These are phyloP conservation scores for Coemansia aciculifera DNA, from an alignment of 192 early-diverging fungal genomes.

Conservation along the genomic window DNA sequence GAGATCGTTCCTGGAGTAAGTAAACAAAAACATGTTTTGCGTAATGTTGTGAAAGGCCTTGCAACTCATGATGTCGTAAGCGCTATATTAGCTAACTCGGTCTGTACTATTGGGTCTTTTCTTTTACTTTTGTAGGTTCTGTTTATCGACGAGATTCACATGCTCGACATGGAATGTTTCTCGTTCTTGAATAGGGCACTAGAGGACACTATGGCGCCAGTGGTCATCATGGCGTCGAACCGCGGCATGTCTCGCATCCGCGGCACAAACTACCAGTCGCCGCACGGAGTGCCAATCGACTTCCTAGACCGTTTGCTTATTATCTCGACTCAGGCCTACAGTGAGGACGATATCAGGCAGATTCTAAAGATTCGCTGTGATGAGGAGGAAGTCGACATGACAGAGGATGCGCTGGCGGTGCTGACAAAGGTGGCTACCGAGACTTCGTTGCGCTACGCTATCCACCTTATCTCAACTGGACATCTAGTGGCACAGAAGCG, in stretches of 20 bases:
- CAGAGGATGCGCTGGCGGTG: constrained; percentile 79
- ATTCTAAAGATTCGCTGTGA: constrained; percentile 91
- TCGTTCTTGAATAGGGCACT: constrained; percentile 97
- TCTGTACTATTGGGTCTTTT: neutral
- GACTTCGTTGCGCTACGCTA: constrained; percentile 91
- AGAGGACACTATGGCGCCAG: constrained; percentile 93
- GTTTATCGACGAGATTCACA: constrained; percentile 99
- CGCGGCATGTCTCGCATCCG: constrained; percentile 93
- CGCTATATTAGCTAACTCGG: neutral
- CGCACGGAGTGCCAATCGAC: constrained; percentile 97
- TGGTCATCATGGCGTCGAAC: constrained; percentile 99
- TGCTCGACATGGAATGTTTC: constrained; percentile 99
- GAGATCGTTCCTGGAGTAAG: constrained; percentile 93
- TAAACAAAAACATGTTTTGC: neutral
- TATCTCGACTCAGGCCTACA: constrained; percentile 90
- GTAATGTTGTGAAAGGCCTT: constrained; percentile 16
- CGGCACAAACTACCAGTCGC: constrained; percentile 94
- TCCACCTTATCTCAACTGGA: constrained; percentile 96
- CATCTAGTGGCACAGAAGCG: constrained; percentile 87
- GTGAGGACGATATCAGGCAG: constrained; percentile 77
- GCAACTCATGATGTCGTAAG: neutral
- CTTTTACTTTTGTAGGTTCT: constrained; percentile 55
- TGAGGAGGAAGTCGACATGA: constrained; percentile 92
- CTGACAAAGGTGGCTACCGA: constrained; percentile 90
- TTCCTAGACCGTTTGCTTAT: constrained; percentile 93